phyloP scores from a whole-genome alignment of 2,329 filamentous ascomycete species.

The Pleurostoma richardsiae region DNA sequence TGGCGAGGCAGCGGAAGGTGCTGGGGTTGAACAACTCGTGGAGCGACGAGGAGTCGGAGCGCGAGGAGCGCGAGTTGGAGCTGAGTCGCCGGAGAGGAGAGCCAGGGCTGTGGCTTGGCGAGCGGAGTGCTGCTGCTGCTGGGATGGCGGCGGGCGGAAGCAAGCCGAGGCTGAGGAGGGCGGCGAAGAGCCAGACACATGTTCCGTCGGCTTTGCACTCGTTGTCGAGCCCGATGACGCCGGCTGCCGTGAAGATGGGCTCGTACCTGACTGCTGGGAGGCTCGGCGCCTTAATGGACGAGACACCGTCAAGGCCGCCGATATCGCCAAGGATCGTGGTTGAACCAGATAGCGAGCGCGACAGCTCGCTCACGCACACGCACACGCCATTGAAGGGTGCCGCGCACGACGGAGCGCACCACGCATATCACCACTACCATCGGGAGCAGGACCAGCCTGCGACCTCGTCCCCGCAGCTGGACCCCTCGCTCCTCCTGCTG shows the following conservation, averaged over 20 bases:
- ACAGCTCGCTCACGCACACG: conserved; percentile 10
- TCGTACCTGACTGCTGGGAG: too few relatives aligned
- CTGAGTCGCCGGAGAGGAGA: conserved; percentile 10
- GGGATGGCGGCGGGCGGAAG: background rate
- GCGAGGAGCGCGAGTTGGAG: conserved; percentile 16
- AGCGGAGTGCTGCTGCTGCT: background rate
- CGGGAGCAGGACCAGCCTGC: background rate
- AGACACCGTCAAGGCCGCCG: background rate
- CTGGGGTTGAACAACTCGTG: conserved; percentile 30
- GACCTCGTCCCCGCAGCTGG: conserved; percentile 5
- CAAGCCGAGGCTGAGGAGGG: conserved; percentile 15
- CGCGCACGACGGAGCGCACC: background rate
- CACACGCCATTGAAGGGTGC: background rate
- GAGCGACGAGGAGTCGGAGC: conserved; percentile 23
- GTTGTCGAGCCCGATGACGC: conserved; percentile 5
- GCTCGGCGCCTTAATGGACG: too few relatives aligned
- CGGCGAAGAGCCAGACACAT: conserved; percentile 13
- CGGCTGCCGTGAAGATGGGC: too few relatives aligned
- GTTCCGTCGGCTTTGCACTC: conserved; percentile 7
- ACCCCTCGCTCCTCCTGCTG: background rate
- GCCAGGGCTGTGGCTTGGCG: background rate
- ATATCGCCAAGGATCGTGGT: background rate
- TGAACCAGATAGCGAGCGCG: conserved; percentile 6
- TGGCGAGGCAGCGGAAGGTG: conserved; percentile 27
- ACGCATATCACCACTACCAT: background rate